Evolutionary conservation across 768 basidiomycete genomes (phyloP).

Genomic region (Xerocomellus amylosporus): DNA sequence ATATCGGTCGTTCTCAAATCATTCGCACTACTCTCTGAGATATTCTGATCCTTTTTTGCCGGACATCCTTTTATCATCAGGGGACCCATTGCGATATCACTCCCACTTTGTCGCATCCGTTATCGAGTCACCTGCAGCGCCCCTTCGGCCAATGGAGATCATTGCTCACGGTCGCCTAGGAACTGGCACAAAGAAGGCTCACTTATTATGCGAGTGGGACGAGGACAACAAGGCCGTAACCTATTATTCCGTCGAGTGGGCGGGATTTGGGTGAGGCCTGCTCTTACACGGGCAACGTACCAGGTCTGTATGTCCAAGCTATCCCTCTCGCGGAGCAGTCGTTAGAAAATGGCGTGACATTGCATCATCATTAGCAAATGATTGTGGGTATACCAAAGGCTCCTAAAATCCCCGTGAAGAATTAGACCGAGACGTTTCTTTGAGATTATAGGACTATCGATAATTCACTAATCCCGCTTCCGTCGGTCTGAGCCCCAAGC

Average conservation of each 20-base stretch:
- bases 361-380: conserved; percentile 9
- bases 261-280: conserved; percentile 67
- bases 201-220: conserved; percentile 88
- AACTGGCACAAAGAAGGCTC: conserved; percentile 96
- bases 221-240: conserved; percentile 61
- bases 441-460: conserved; percentile 9
- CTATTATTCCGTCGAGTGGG: conserved; percentile 87
- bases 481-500: conserved; percentile 38
- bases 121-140: conserved; percentile 54
- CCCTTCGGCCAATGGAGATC: conserved; percentile 85
- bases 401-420: conserved; percentile 9
- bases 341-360: not conserved
- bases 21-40: conserved; percentile 3
- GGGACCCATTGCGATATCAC: conserved; percentile 93
- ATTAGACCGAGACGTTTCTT: conserved; percentile 12
- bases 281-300: not conserved
- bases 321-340: not conserved
- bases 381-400: conserved; percentile 15
- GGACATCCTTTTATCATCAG: conserved; percentile 38
- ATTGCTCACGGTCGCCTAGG: conserved; percentile 94
- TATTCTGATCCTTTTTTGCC: conserved; percentile 3
- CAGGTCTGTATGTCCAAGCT: not conserved
- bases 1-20: not conserved
- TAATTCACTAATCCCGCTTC: conserved; percentile 43
- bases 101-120: conserved; percentile 93